Evolutionary conservation across 2,329 filamentous ascomycete species (phyloP).

Genomic region (Diaporthe helianthi): DNA sequence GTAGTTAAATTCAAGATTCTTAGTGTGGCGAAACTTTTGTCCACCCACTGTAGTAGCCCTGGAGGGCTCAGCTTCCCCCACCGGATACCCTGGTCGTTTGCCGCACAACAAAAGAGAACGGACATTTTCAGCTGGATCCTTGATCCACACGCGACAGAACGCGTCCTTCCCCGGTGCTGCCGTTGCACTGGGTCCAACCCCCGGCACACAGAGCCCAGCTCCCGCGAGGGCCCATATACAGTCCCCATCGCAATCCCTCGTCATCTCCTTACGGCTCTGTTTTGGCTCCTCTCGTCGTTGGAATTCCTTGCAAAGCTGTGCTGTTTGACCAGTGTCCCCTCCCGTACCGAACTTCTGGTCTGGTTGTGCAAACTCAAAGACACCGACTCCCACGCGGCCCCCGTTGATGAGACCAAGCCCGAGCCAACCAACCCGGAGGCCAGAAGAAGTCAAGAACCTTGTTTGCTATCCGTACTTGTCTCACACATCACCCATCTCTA

Average conservation of each 20-base stretch:
- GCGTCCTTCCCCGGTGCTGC: conserved; percentile 18
- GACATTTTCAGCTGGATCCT: conserved; percentile 20
- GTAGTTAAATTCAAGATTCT: too few species aligned
- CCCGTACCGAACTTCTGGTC: conserved; percentile 17
- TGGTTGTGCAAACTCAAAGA: conserved; percentile 5
- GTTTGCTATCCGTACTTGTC: neutral
- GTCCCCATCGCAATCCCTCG: conserved; percentile 19
- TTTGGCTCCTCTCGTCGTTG: conserved; percentile 26
- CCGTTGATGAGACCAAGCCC: neutral
- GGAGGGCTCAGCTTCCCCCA: conserved; percentile 26
- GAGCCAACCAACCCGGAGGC: neutral
- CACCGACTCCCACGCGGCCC: conserved; percentile 7
- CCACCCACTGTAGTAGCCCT: conserved; percentile 17
- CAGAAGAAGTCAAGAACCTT: neutral
- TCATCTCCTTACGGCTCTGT: conserved; percentile 28
- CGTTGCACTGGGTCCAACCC: conserved; percentile 12
- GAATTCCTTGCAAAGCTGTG: conserved; percentile 19
- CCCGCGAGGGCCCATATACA: conserved; percentile 24
- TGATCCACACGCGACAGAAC: conserved; percentile 29
- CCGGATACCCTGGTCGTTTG: conserved; percentile 18
- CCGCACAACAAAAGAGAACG: conserved; percentile 13
- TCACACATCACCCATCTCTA: conserved; percentile 11
- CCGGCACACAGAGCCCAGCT: conserved; percentile 22
- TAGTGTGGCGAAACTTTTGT: too few species aligned
- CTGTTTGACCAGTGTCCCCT: neutral